Percentiles rank a stretch among this genome's conserved stretches.
Evolutionary conservation across 1,139 yeast genomes (phyloP).

Genomic region (Candida anutae): DNA sequence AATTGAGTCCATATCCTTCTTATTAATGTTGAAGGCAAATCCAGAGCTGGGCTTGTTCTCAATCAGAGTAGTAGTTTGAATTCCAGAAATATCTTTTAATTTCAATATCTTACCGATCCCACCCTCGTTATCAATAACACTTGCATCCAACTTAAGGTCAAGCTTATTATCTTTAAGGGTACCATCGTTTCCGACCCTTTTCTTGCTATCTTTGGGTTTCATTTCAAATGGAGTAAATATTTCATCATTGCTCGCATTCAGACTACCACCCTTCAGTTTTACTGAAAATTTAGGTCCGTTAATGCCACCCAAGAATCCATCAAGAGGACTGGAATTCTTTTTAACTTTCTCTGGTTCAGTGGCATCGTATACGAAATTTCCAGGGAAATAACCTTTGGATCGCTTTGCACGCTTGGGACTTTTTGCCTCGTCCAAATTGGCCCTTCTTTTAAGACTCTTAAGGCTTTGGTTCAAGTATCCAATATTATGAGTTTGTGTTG

Average conservation of each 20-base stretch:
- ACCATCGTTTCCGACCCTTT: constrained; percentile 14
- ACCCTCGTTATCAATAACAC: constrained; percentile 18
- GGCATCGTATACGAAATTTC: constrained; percentile 32
- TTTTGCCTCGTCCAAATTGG: constrained; percentile 1
- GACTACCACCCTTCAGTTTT: not conserved
- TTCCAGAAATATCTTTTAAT: constrained; percentile 14
- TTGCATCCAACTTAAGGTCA: constrained; percentile 18
- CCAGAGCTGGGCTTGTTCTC: constrained; percentile 26
- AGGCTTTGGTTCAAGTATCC: constrained; percentile 19
- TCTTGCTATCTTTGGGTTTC: constrained; percentile 9
- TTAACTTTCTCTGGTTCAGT: constrained; percentile 7
- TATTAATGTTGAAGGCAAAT: constrained; percentile 27
- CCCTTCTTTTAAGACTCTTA: constrained; percentile 7
- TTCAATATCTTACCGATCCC: constrained; percentile 22
- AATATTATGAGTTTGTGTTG: constrained; percentile 36
- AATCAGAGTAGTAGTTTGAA: not conserved
- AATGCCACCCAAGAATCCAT: constrained; percentile 27
- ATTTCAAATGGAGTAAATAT: constrained; percentile 8
- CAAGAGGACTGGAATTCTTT: constrained; percentile 11
- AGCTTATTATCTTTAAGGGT: constrained; percentile 13
- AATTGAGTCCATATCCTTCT: constrained; percentile 17
- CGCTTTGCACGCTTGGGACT: constrained; percentile 10
- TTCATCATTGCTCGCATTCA: constrained; percentile 12
- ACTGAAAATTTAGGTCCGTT: constrained; percentile 19
- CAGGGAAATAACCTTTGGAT: constrained; percentile 21